Evolutionary conservation across 192 early-diverging fungal species (phyloP).

Genomic region (Chytriomyces hyalinus): DNA sequence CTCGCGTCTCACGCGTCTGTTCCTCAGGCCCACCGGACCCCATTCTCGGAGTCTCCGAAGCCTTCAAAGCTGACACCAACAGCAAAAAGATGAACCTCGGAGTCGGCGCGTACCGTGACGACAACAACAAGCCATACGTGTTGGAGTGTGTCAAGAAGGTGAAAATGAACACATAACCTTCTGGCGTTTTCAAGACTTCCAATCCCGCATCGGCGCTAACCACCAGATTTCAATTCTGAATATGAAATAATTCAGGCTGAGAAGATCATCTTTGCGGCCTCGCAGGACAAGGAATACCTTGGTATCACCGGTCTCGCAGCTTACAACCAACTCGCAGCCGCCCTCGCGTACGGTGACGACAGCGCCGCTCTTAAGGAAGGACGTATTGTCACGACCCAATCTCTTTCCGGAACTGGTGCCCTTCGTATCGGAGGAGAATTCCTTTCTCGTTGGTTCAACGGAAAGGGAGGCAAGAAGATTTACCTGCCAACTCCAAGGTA

Average conservation of each 20-base stretch:
- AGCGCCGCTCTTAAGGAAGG: conserved; percentile 69
- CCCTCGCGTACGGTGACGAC: conserved; percentile 85
- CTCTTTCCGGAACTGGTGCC: conserved; percentile 98
- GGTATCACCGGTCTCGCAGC: conserved; percentile 88
- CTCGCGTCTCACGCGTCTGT: not conserved
- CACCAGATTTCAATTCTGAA: conserved; percentile 14
- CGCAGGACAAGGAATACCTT: conserved; percentile 95
- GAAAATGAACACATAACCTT: not conserved
- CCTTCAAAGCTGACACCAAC: conserved; percentile 90
- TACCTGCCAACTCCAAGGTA: conserved; percentile 83
- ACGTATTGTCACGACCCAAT: conserved; percentile 84
- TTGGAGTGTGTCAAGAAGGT: conserved; percentile 86
- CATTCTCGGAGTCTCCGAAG: conserved; percentile 82
- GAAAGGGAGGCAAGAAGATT: conserved; percentile 78
- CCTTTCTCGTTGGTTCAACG: conserved; percentile 77
- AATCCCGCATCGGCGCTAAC: conserved; percentile 1
- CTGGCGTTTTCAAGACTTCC: not conserved
- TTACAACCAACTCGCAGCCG: conserved; percentile 82
- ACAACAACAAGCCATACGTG: conserved; percentile 88
- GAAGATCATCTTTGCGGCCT: conserved; percentile 64
- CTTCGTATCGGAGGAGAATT: conserved; percentile 92
- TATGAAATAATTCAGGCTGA: conserved; percentile 70
- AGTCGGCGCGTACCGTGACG: conserved; percentile 97
- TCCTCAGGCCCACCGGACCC: conserved; percentile 59
- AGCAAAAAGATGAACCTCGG: conserved; percentile 97